Evolutionary conservation across 2,329 filamentous ascomycete genomes (phyloP).

Genomic region (Polytolypa hystricis): DNA sequence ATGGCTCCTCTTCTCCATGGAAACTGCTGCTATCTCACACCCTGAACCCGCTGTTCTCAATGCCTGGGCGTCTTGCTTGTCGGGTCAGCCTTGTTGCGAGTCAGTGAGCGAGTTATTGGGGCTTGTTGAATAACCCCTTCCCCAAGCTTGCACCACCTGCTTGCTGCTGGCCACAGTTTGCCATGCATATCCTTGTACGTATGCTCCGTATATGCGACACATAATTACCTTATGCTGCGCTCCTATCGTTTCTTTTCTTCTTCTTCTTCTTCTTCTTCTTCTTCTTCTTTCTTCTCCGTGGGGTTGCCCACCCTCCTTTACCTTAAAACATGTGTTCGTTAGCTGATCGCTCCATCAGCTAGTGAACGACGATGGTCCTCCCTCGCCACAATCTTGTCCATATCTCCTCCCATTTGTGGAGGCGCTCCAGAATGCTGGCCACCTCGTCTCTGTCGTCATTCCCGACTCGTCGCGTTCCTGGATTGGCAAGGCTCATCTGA

Average conservation of each 20-base stretch:
- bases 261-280: conserved; percentile 3
- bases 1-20: no score
- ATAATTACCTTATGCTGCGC: conserved; percentile 9
- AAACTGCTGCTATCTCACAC: no score
- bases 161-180: no score
- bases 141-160: no score
- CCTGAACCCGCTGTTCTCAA: no score
- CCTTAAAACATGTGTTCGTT: background rate
- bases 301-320: background rate
- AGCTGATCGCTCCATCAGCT: conserved; percentile 17
- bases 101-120: no score
- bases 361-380: conserved; percentile 65
- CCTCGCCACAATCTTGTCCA: conserved; percentile 59
- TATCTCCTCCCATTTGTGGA: conserved; percentile 62
- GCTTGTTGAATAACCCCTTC: no score
- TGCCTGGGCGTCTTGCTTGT: no score
- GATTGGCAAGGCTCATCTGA: conserved; percentile 94
- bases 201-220: no score
- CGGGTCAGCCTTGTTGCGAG: no score
- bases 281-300: background rate
- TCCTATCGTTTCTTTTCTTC: conserved; percentile 6
- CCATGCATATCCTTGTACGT: conserved; percentile 40
- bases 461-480: conserved; percentile 81
- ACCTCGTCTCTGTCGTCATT: conserved; percentile 75
- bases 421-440: conserved; percentile 58